These are phyloP conservation scores for Pseudocercospora musae DNA, from an alignment of 2,329 filamentous ascomycete species.

Conservation along the genomic window DNA sequence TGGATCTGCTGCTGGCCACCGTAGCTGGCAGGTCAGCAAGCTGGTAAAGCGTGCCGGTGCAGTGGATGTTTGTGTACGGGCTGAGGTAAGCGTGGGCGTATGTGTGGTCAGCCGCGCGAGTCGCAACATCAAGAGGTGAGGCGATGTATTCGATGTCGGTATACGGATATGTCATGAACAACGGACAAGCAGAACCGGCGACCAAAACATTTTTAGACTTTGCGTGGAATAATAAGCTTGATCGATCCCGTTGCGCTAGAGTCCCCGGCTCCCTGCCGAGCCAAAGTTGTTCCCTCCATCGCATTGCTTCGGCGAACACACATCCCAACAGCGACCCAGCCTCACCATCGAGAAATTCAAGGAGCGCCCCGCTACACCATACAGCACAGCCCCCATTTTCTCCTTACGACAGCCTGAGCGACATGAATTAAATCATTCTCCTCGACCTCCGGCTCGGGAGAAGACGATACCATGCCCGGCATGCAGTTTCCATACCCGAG, in stretches of 20 bases:
- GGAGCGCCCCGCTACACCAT: not conserved
- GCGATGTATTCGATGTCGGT: not conserved
- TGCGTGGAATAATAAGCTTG: not conserved
- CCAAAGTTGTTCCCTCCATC: not conserved
- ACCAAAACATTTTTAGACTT: not conserved
- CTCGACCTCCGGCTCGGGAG: not conserved
- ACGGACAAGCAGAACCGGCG: not conserved
- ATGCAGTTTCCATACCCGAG: constrained; percentile 88
- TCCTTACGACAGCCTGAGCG: not conserved
- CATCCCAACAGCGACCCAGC: not conserved
- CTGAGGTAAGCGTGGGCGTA: not conserved
- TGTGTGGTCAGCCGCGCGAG: not conserved
- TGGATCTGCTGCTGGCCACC: not conserved
- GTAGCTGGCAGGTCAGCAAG: not conserved
- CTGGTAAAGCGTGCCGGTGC: not conserved
- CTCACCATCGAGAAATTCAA: not conserved
- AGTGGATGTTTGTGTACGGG: not conserved
- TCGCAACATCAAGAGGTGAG: constrained; percentile 9
- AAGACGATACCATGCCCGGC: constrained; percentile 39
- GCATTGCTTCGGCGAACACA: not conserved
- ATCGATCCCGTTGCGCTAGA: not conserved
- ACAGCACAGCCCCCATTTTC: not conserved
- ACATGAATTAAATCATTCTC: not conserved
- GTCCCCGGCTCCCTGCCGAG: not conserved
- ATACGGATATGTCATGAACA: no score